Evolutionary conservation across 805 yeast species (phyloP).

Genomic region (Myxozyma udenii): DNA sequence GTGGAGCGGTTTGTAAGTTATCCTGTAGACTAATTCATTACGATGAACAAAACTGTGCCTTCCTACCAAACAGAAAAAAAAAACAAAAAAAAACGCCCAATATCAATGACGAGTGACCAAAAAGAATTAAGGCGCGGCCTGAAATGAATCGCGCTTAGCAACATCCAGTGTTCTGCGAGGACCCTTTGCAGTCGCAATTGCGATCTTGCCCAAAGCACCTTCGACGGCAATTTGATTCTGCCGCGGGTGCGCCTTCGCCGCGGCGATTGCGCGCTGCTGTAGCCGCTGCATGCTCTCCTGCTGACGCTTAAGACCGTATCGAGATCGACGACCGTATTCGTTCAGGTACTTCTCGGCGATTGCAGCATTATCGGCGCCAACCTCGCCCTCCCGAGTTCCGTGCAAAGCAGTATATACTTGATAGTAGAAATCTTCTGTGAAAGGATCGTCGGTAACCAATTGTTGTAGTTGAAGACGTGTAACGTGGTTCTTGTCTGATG

Average conservation of each 20-base stretch:
- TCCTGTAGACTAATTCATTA: too few relatives aligned
- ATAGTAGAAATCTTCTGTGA: constrained; percentile 92
- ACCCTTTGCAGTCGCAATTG: constrained; percentile 72
- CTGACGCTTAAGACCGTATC: constrained; percentile 35
- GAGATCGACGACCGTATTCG: constrained; percentile 26
- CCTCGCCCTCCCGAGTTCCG: constrained; percentile 33
- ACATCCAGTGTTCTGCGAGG: constrained; percentile 81
- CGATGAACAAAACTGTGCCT: too few relatives aligned
- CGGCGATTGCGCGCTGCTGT: constrained; percentile 96
- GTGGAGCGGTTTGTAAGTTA: too few relatives aligned
- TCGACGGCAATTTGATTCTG: constrained; percentile 61
- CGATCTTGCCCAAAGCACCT: constrained; percentile 87
- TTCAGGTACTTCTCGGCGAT: constrained; percentile 27
- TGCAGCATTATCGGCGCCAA: constrained; percentile 16
- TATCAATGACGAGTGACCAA: too few relatives aligned
- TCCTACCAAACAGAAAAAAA: too few relatives aligned
- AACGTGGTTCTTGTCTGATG: constrained; percentile 93
- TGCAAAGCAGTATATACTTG: constrained; percentile 83
- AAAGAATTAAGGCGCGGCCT: too few relatives aligned
- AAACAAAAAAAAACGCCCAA: too few relatives aligned
- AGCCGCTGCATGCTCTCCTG: constrained; percentile 78
- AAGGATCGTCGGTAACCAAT: constrained; percentile 95
- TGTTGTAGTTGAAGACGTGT: constrained; percentile 92
- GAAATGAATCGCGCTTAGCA: constrained; percentile 10
- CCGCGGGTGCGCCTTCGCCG: constrained; percentile 77